Evolutionary conservation across 2,329 filamentous ascomycete species (phyloP), one percentile per base, ranked within the genome.

Genomic region (Neofusicoccum cordaticola): DNA sequence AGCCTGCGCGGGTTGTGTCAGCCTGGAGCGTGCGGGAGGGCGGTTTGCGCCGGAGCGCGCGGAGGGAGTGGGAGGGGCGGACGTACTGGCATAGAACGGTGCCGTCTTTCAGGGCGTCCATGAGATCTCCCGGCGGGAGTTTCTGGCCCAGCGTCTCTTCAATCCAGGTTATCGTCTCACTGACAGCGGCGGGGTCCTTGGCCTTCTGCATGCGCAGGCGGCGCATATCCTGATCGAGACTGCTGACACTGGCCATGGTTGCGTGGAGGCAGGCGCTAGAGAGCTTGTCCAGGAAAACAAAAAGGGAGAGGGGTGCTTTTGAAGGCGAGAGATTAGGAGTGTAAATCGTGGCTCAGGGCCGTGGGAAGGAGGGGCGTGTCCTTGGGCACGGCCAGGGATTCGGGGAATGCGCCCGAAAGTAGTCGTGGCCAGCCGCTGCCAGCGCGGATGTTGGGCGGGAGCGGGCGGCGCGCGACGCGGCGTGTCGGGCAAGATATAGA

Each of bases 141-240:
- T 83, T 85, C 74, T 93, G 89, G 67, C 90, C 91, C 39, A 99
- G 80, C 1, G 88, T 84, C 44, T 87, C 85, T 77, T 97, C 93
- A 68, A 99, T 93, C 92, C 95, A 99, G 68, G 82, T 78, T 52
- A 89, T 88, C 19, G 88, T 90, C 81, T 98, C 93, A 71, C 92
- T 92, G 60, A 93, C 93, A 45, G 93, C 93, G 71, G 90, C 88
- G 22, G 93, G 92, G 1, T 94, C 98, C 1, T 94, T 98, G 80
- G 97, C 98, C 80, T 94, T 91, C 67, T 93, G 91, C 72, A 97
- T 84, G 79, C 95, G 93, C 85, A 98, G 79, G 77, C 89, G 93
- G 84, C 92, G 91, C 87, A 99, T 85, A 82, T 99, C 95, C 79
- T 94, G 94, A 80, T 98, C 95, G 67, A 99, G 83, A 68, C 92